Conservation (phyloP, 2,329 filamentous ascomycete genomes). For the Graphilbum sp. region DNA sequence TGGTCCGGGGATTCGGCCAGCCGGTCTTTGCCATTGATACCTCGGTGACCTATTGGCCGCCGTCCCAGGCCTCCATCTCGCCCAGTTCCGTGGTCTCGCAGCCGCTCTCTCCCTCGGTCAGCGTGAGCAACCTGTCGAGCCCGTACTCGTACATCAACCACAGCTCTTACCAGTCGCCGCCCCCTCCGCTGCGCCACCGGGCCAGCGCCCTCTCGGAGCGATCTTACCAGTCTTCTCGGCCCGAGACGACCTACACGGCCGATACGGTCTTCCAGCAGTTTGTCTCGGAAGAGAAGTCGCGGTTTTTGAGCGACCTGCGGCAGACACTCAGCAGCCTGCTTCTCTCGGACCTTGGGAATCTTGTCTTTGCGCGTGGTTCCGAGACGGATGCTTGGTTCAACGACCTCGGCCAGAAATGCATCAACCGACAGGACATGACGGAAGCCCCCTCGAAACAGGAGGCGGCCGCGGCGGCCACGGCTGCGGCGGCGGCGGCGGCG, state of each 20-base stretch:
- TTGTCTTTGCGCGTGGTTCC: slow-evolving; percentile 74
- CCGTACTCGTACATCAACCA: slow-evolving; percentile 30
- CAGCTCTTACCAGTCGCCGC: slow-evolving; percentile 15
- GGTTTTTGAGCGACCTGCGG: slow-evolving; percentile 63
- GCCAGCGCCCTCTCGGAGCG: slow-evolving; percentile 7
- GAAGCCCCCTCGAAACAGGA: no score
- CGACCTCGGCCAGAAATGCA: slow-evolving; percentile 48
- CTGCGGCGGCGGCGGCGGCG: no score
- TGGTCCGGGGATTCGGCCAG: slow-evolving; percentile 46
- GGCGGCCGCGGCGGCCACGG: no score
- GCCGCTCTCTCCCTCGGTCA: slow-evolving; percentile 45
- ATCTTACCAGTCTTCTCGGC: slow-evolving; percentile 18
- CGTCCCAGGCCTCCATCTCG: slow-evolving; percentile 55
- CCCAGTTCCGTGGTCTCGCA: slow-evolving; percentile 42
- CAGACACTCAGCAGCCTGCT: slow-evolving; percentile 71
- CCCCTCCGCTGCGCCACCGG: slow-evolving; percentile 24
- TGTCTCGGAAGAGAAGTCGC: slow-evolving; percentile 51
- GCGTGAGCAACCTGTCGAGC: slow-evolving; percentile 38
- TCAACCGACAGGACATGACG: slow-evolving; percentile 41
- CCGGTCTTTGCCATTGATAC: slow-evolving; percentile 60
- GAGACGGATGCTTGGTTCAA: slow-evolving; percentile 87
- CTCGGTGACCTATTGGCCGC: slow-evolving; percentile 75
- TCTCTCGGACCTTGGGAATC: slow-evolving; percentile 74
- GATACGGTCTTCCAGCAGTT: slow-evolving; percentile 48
- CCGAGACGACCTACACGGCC: slow-evolving; percentile 50